Percentiles rank a stretch among this genome's conserved stretches.
Evolutionary conservation across 371 early-diverging fungal species (phyloP).

Genomic region (Rhizopus delemar): DNA sequence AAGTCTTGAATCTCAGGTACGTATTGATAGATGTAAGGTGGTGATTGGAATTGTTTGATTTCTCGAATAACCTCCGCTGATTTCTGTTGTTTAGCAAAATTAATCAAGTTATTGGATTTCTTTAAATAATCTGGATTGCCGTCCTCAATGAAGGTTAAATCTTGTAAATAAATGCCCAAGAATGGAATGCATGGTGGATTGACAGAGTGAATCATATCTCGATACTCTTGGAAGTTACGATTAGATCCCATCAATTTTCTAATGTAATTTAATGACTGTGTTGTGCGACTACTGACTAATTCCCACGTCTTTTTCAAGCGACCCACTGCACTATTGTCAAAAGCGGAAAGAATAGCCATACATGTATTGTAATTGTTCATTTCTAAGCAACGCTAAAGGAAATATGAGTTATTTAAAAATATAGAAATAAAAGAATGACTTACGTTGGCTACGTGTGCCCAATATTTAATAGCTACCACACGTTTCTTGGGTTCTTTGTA

Average conservation of each 20-base stretch:
- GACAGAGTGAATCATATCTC: conserved; percentile 80
- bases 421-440: conserved; percentile 3
- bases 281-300: conserved; percentile 59
- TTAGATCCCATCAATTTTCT: conserved; percentile 76
- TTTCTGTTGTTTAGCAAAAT: conserved; percentile 89
- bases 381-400: conserved; percentile 59
- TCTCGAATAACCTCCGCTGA: conserved; percentile 91
- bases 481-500: conserved; percentile 81
- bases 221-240: conserved; percentile 85
- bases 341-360: conserved; percentile 86
- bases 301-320: conserved; percentile 92
- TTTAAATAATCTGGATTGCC: conserved; percentile 82
- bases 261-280: conserved; percentile 50
- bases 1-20: conserved; percentile 83
- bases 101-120: conserved; percentile 70
- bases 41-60: conserved; percentile 88
- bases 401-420: background rate
- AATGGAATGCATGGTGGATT: conserved; percentile 94
- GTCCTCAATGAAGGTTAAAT: conserved; percentile 92
- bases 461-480: conserved; percentile 76
- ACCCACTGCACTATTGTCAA: conserved; percentile 86
- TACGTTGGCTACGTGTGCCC: conserved; percentile 82
- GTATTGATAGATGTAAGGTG: conserved; percentile 73
- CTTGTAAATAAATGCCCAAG: conserved; percentile 86
- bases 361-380: conserved; percentile 93